Conservation (phyloP, 2,329 filamentous ascomycete genomes). For the Camptophora hylomeconis region DNA sequence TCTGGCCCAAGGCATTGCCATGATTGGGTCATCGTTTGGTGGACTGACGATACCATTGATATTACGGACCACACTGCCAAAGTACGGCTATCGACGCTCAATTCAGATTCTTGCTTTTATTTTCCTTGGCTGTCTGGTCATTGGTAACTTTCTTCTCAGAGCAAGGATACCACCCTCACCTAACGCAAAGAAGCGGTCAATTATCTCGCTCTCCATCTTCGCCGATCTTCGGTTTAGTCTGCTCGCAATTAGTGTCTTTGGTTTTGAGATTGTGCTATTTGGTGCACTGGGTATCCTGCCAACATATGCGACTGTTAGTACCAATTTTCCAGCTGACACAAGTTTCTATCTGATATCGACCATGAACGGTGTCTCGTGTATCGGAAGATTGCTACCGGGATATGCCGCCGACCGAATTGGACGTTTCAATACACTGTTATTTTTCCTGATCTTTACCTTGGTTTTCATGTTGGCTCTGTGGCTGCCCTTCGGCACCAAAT, state of each 20-base stretch:
- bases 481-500: conserved; percentile 31
- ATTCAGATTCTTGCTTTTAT: conserved; percentile 26
- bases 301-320: conserved; percentile 30
- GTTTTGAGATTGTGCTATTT: conserved; percentile 37
- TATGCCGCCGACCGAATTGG: conserved; percentile 31
- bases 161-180: conserved; percentile 21
- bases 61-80: conserved; percentile 19
- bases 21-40: conserved; percentile 26
- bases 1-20: conserved; percentile 27
- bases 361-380: conserved; percentile 29
- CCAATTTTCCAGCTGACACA: conserved; percentile 19
- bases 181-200: conserved; percentile 16
- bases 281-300: conserved; percentile 35
- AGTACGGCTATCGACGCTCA: conserved; percentile 24
- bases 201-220: conserved; percentile 31
- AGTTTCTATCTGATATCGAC: conserved; percentile 34
- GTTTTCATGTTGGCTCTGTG: conserved; percentile 31
- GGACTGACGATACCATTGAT: conserved; percentile 26
- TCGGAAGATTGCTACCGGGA: conserved; percentile 33
- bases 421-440: conserved; percentile 32
- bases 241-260: conserved; percentile 30
- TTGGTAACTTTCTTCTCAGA: conserved; percentile 23
- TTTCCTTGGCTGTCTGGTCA: conserved; percentile 22
- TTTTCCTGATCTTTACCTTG: conserved; percentile 24
- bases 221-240: conserved; percentile 29